Evolutionary conservation across 108 stramenopile species (phyloP).

Genomic region (Stephanodiscus minutulus): DNA sequence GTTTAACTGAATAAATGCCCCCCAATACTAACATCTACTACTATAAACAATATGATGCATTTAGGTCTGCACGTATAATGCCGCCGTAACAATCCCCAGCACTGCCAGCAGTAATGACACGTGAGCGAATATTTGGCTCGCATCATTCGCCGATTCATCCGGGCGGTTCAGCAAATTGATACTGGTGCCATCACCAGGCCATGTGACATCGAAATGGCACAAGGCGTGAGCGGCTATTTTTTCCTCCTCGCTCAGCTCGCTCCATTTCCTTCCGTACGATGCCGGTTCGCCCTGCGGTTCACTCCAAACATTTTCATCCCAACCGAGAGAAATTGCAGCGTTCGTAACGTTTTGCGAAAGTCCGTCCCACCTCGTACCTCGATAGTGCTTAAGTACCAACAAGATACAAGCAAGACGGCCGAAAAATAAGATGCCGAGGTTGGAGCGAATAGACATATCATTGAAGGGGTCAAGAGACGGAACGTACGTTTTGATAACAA

Average conservation of each 20-base stretch:
- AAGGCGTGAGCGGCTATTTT: conserved; percentile 1
- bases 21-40: no score
- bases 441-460: neutral
- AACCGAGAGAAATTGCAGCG: conserved; percentile 22
- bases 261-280: conserved; percentile 7
- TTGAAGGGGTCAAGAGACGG: neutral
- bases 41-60: no score
- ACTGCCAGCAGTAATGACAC: neutral
- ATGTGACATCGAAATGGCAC: conserved; percentile 27
- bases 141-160: neutral
- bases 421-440: neutral
- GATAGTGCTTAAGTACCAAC: conserved; percentile 20
- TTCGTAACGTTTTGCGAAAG: conserved; percentile 10
- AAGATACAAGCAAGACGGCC: neutral
- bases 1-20: no score
- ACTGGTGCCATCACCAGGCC: conserved; percentile 16
- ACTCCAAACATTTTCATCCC: conserved; percentile 14
- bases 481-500: conserved; percentile 29
- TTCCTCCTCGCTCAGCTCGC: conserved; percentile 2
- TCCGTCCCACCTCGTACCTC: conserved; percentile 16
- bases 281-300: neutral
- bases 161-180: conserved; percentile 7
- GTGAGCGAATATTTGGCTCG: neutral
- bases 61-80: no score
- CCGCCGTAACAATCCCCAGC: neutral